Evolutionary conservation across 768 basidiomycete species (phyloP).

Genomic region (Lactarius trivialis): DNA sequence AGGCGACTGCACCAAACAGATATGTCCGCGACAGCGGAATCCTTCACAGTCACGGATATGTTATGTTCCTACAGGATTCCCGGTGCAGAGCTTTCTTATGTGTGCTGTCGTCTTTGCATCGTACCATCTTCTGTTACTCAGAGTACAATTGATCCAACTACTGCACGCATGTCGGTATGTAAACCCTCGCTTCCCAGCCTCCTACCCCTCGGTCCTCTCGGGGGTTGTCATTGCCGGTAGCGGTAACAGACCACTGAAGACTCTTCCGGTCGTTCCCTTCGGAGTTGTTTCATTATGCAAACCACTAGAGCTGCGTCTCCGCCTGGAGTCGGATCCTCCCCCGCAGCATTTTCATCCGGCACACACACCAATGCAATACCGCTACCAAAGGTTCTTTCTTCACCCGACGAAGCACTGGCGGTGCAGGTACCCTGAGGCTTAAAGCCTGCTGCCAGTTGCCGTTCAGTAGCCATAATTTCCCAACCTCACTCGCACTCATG

Average conservation of each 20-base stretch:
- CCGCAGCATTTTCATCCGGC: neutral
- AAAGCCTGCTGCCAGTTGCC: neutral
- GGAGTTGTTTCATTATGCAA: neutral
- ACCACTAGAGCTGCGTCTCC: neutral
- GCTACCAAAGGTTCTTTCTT: neutral
- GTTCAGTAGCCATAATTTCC: no score
- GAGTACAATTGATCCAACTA: neutral
- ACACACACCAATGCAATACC: neutral
- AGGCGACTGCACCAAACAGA: neutral
- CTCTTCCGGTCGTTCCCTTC: neutral
- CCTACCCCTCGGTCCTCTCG: neutral
- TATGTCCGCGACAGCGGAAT: neutral
- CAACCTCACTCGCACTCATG: no score
- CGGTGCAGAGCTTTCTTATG: neutral
- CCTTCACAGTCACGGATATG: neutral
- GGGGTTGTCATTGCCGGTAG: neutral
- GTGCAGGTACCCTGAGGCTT: neutral
- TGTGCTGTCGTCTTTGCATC: neutral
- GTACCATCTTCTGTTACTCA: neutral
- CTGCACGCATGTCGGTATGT: no score
- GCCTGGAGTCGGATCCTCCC: neutral
- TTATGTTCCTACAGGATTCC: neutral
- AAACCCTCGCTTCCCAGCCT: neutral
- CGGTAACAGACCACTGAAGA: neutral
- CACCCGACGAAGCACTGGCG: neutral